phyloP scores from a whole-genome alignment of 495 filamentous ascomycete genomes.

The Penicillium cinerascens region DNA sequence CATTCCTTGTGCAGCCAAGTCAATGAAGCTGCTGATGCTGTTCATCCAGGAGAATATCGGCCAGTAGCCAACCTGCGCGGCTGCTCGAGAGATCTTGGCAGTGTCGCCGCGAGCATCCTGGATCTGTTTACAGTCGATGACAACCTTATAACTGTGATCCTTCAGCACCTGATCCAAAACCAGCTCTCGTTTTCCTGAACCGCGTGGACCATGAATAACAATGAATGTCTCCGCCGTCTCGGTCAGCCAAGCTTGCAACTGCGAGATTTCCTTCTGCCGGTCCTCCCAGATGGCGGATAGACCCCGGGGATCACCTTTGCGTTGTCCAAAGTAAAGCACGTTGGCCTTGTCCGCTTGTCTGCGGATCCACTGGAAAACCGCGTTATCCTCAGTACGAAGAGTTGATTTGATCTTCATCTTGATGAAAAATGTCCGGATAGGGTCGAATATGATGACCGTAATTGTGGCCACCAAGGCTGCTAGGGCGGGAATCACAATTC shows the following conservation, averaged over 20 bases:
- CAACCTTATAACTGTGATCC: conserved; percentile 69
- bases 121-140: conserved; percentile 95
- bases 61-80: conserved; percentile 81
- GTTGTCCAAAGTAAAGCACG: conserved; percentile 56
- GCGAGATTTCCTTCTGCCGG: conserved; percentile 71
- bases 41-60: conserved; percentile 97
- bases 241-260: conserved; percentile 79
- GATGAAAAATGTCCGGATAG: conserved; percentile 87
- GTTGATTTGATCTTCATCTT: conserved; percentile 77
- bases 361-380: conserved; percentile 74
- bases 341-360: conserved; percentile 66
- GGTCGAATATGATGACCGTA: conserved; percentile 90
- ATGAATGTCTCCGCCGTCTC: conserved; percentile 91
- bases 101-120: conserved; percentile 88
- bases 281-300: conserved; percentile 86
- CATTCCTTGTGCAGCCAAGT: conserved; percentile 88
- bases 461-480: conserved; percentile 78
- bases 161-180: conserved; percentile 81
- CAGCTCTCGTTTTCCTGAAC: conserved; percentile 85
- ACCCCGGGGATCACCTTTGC: conserved; percentile 59
- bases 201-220: conserved; percentile 86
- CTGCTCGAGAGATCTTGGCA: conserved; percentile 79
- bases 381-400: conserved; percentile 68
- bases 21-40: conserved; percentile 83
- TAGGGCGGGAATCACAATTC: conserved; percentile 78